Conservation (phyloP, 176 grass and related monocot species). For the Musa itinerans region DNA sequence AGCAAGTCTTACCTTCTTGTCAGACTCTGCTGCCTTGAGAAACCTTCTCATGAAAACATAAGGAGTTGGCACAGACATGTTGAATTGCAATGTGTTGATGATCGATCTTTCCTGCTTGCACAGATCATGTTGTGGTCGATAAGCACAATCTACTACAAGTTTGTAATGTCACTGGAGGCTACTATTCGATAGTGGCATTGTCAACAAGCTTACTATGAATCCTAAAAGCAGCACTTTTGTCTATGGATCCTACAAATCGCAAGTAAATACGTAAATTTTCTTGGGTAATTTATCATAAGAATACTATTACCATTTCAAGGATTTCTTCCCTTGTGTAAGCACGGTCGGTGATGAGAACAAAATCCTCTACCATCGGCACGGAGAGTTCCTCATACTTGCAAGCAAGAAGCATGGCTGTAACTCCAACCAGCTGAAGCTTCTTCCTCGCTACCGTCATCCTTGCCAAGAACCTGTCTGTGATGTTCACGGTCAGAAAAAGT, state of each 20-base stretch:
- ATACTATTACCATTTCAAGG: constrained; percentile 67
- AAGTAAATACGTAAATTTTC: not conserved
- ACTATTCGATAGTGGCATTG: not conserved
- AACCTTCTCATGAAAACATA: constrained; percentile 85
- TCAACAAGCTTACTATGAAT: not conserved
- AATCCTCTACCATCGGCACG: constrained; percentile 62
- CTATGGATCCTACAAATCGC: too few species aligned
- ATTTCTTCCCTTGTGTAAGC: constrained; percentile 56
- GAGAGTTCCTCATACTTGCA: constrained; percentile 73
- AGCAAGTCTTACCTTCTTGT: constrained; percentile 42
- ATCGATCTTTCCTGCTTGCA: constrained; percentile 47
- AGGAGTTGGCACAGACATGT: constrained; percentile 71
- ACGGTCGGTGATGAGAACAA: constrained; percentile 54
- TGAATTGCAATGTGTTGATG: constrained; percentile 52
- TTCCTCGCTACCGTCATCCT: constrained; percentile 33
- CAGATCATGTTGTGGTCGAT: not conserved
- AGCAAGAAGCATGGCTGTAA: constrained; percentile 71
- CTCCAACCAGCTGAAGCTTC: constrained; percentile 57
- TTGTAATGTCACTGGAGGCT: not conserved
- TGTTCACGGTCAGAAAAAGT: constrained; percentile 58
- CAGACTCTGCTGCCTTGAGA: constrained; percentile 63
- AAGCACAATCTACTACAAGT: not conserved
- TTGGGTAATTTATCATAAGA: not conserved
- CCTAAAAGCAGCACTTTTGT: not conserved
- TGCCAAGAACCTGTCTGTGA: constrained; percentile 55